A percentile compares a stretch with the other conserved stretches of the same genome.
phyloP scores from a whole-genome alignment of 352 stramenopile species.

The Peronospora belbahrii region DNA sequence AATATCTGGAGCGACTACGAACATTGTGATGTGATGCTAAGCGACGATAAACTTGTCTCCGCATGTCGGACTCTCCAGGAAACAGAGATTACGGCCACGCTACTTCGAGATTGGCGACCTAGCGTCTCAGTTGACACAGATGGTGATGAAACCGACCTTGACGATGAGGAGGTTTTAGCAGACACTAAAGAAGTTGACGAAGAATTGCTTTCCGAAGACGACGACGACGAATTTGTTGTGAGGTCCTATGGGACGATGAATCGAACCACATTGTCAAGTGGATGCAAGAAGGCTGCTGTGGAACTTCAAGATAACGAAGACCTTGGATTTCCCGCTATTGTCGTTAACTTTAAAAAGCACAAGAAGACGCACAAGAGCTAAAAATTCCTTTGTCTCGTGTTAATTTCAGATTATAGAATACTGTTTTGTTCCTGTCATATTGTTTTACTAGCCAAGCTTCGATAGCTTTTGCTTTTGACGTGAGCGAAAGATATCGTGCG shows the following conservation, averaged over 20 bases:
- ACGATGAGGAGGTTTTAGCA: constrained; percentile 30
- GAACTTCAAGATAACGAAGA: constrained; percentile 30
- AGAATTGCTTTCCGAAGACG: constrained; percentile 30
- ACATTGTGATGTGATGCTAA: constrained; percentile 23
- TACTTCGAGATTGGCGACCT: constrained; percentile 30
- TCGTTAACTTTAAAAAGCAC: constrained; percentile 40
- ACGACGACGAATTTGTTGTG: constrained; percentile 29
- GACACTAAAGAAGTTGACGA: constrained; percentile 22
- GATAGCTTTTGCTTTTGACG: constrained; percentile 82
- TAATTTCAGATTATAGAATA: constrained; percentile 6
- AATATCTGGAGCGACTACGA: constrained; percentile 14
- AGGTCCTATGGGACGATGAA: constrained; percentile 10
- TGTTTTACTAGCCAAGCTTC: constrained; percentile 47
- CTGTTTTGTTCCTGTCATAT: constrained; percentile 3
- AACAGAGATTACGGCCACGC: constrained; percentile 16
- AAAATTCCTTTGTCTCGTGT: not conserved
- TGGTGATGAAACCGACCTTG: constrained; percentile 25
- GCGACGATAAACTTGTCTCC: constrained; percentile 25
- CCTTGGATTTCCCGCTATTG: constrained; percentile 28
- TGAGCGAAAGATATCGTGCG: constrained; percentile 80
- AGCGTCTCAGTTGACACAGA: constrained; percentile 16
- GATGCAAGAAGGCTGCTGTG: constrained; percentile 8
- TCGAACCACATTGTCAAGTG: not conserved
- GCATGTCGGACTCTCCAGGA: constrained; percentile 25
- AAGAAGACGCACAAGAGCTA: constrained; percentile 28